Percentiles rank a stretch among this genome's conserved stretches.
These are phyloP conservation scores for Diaporthe australafricana DNA, from an alignment of 2,329 filamentous ascomycete species.

Conservation along the genomic window DNA sequence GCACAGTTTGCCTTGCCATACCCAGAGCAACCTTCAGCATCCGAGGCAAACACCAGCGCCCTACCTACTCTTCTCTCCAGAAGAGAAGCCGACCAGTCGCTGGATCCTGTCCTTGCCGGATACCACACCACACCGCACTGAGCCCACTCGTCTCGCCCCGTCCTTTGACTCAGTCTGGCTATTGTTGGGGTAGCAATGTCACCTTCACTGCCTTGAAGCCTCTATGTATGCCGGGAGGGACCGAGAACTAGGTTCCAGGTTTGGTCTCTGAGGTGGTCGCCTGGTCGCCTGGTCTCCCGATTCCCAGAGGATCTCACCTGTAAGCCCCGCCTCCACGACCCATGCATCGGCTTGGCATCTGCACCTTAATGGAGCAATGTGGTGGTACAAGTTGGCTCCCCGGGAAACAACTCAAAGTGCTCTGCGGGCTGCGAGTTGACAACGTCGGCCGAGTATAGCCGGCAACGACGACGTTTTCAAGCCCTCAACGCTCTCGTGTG, in stretches of 20 bases:
- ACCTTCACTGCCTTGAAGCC: background rate
- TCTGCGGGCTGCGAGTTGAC: slow-evolving; percentile 3
- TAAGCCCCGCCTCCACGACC: slow-evolving; percentile 23
- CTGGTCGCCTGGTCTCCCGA: slow-evolving; percentile 20
- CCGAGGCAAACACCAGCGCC: background rate
- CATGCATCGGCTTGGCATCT: slow-evolving; percentile 12
- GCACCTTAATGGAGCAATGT: background rate
- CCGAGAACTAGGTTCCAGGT: slow-evolving; percentile 20
- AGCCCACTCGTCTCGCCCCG: background rate
- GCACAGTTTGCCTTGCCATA: background rate
- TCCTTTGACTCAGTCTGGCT: background rate
- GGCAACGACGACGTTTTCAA: slow-evolving; percentile 1
- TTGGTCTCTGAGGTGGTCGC: background rate
- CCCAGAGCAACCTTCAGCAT: background rate
- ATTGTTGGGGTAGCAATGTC: slow-evolving; percentile 2
- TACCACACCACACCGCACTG: background rate
- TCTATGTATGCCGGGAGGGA: slow-evolving; percentile 27
- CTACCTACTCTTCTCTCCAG: background rate
- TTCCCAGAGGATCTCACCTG: slow-evolving; percentile 23
- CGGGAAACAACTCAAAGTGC: slow-evolving; percentile 7
- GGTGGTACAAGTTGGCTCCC: slow-evolving; percentile 20
- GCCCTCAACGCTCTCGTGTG: slow-evolving; percentile 11
- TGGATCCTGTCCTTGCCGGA: background rate
- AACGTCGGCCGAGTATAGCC: slow-evolving; percentile 7
- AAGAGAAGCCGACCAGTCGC: background rate